A percentile compares a stretch with the other conserved stretches of the same genome.
Evolutionary conservation across 257 asterid genomes (phyloP).

Genomic region (Misopates orontium): DNA sequence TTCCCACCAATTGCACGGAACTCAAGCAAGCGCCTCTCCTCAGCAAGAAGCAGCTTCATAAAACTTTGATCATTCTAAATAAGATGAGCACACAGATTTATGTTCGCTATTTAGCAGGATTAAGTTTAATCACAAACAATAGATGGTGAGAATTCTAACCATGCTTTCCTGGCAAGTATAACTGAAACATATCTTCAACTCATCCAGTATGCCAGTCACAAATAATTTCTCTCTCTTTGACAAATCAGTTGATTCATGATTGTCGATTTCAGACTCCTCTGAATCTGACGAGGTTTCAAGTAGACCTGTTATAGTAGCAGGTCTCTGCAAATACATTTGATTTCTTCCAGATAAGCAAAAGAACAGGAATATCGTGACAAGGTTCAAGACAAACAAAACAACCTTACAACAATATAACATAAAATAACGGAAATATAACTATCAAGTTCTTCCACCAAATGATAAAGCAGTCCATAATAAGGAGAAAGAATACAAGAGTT

Average conservation of each 20-base stretch:
- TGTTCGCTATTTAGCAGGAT: slow-evolving; percentile 16
- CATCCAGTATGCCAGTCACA: slow-evolving; percentile 85
- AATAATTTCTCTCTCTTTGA: slow-evolving; percentile 58
- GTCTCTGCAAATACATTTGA: slow-evolving; percentile 51
- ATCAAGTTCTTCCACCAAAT: slow-evolving; percentile 1
- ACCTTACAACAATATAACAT: slow-evolving; percentile 8
- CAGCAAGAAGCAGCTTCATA: slow-evolving; percentile 76
- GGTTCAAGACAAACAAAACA: slow-evolving; percentile 2
- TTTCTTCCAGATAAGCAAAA: slow-evolving; percentile 18
- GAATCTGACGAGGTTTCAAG: slow-evolving; percentile 74
- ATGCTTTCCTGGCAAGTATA: slow-evolving; percentile 68
- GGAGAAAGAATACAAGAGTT: too few species aligned
- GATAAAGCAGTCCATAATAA: not conserved
- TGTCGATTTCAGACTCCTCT: slow-evolving; percentile 62
- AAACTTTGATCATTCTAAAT: slow-evolving; percentile 58
- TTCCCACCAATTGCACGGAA: slow-evolving; percentile 97
- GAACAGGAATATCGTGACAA: slow-evolving; percentile 8
- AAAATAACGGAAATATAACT: too few species aligned
- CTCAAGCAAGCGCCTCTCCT: slow-evolving; percentile 81
- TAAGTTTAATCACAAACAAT: slow-evolving; percentile 7
- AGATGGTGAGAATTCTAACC: slow-evolving; percentile 20
- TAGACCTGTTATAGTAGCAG: slow-evolving; percentile 71
- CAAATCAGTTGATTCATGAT: slow-evolving; percentile 46
- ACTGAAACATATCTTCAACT: slow-evolving; percentile 77
- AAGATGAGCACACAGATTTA: slow-evolving; percentile 26